Evolutionary conservation across 768 basidiomycete genomes (phyloP).

Genomic region (Pilatotrama ljubarskyi): DNA sequence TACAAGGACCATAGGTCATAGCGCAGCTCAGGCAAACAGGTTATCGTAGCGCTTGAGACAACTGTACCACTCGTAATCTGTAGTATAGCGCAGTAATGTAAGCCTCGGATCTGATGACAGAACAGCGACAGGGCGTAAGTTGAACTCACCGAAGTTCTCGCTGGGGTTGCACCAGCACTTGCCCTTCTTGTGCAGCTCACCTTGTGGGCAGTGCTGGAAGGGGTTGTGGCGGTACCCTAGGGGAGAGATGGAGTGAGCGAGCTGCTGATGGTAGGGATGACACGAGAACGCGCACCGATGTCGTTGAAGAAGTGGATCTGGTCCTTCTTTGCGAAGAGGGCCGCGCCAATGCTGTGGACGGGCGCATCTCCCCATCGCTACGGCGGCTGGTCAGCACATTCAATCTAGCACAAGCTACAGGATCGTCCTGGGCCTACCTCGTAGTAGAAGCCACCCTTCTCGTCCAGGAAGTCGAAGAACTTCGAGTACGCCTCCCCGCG

Average conservation of each 20-base stretch:
- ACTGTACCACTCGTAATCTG: slow-evolving; percentile 87
- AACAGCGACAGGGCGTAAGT: background rate
- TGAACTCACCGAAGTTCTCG: slow-evolving; percentile 68
- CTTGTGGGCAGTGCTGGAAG: slow-evolving; percentile 90
- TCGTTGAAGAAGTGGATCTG: slow-evolving; percentile 96
- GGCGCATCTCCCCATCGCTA: slow-evolving; percentile 94
- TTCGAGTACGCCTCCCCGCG: slow-evolving; percentile 54
- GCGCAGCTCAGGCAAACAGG: slow-evolving; percentile 43
- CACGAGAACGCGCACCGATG: slow-evolving; percentile 51
- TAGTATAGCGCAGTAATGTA: slow-evolving; percentile 12
- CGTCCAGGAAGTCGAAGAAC: slow-evolving; percentile 59
- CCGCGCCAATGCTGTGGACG: slow-evolving; percentile 80
- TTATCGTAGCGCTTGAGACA: slow-evolving; percentile 78
- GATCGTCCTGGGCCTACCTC: slow-evolving; percentile 36
- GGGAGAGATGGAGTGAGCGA: background rate
- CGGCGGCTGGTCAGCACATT: background rate
- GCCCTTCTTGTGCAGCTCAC: slow-evolving; percentile 69
- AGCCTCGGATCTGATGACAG: slow-evolving; percentile 1
- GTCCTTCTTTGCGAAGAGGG: slow-evolving; percentile 84
- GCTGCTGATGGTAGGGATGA: background rate
- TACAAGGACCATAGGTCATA: background rate
- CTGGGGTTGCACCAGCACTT: slow-evolving; percentile 84
- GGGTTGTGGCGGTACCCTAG: slow-evolving; percentile 82
- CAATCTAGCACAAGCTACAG: too few relatives aligned
- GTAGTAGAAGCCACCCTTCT: slow-evolving; percentile 59